A percentile compares a stretch with the other conserved stretches of the same genome.
Conservation (phyloP, 352 stramenopile genomes). For the Globisporangium viniferum region DNA sequence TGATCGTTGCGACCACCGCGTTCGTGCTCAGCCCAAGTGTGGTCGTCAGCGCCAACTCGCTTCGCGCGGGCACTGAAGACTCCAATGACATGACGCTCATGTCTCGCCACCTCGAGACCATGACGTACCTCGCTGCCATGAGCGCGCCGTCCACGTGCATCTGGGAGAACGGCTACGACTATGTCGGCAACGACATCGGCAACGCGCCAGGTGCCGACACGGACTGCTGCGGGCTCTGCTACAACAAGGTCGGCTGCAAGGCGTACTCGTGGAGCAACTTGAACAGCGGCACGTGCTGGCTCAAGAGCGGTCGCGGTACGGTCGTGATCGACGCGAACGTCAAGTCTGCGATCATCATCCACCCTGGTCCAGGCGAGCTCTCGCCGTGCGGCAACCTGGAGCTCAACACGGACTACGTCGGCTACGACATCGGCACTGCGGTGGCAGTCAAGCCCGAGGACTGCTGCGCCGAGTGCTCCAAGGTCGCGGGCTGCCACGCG, state of each 20-base stretch:
- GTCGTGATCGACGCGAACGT: too few relatives aligned
- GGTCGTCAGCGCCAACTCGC: neutral
- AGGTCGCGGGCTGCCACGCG: neutral
- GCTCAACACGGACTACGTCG: neutral
- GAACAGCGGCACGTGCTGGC: too few relatives aligned
- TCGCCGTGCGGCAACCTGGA: too few relatives aligned
- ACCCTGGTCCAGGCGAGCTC: neutral
- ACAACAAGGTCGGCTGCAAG: too few relatives aligned
- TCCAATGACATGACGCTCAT: conserved; percentile 3
- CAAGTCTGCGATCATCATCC: conserved; percentile 12
- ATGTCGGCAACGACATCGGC: too few relatives aligned
- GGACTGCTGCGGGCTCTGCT: too few relatives aligned
- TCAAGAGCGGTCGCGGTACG: too few relatives aligned
- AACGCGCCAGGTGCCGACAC: too few relatives aligned
- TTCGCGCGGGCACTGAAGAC: neutral
- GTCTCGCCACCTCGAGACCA: conserved; percentile 1
- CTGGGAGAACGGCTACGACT: conserved; percentile 22
- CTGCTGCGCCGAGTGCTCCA: neutral
- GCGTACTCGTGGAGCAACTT: too few relatives aligned
- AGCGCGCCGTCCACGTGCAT: conserved; percentile 10
- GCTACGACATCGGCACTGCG: too few relatives aligned
- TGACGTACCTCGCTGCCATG: conserved; percentile 1
- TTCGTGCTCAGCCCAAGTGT: neutral
- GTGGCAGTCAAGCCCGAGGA: neutral
- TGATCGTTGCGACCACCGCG: neutral